Percentiles rank a stretch among this genome's conserved stretches.
These are phyloP conservation scores for Lumnitzera littorea DNA, from an alignment of 345 rosid species.

Conservation along the genomic window DNA sequence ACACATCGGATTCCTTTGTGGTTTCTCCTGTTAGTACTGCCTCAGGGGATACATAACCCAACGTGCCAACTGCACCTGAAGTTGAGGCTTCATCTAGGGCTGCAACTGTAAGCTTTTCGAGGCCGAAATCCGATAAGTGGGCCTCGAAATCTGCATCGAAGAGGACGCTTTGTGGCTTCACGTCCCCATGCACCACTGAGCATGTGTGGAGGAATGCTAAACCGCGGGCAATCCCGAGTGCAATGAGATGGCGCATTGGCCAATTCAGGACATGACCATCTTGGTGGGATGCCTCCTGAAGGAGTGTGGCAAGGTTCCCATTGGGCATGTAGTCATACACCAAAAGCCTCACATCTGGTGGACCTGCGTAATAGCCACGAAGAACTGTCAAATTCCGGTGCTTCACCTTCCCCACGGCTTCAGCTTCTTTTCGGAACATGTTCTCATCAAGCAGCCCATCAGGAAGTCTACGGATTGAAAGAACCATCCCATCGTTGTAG, in stretches of 20 bases:
- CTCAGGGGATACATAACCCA: constrained; percentile 85
- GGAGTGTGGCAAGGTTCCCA: constrained; percentile 84
- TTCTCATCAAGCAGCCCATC: constrained; percentile 57
- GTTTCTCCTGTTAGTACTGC: constrained; percentile 49
- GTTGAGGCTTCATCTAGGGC: constrained; percentile 61
- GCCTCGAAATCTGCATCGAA: constrained; percentile 98
- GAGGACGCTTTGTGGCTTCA: constrained; percentile 87
- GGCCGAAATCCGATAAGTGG: constrained; percentile 81
- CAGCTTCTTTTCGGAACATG: constrained; percentile 79
- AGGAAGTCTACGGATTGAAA: constrained; percentile 68
- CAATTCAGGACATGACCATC: constrained; percentile 97
- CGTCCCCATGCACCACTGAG: constrained; percentile 78
- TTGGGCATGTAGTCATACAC: constrained; percentile 96
- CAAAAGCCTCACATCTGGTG: constrained; percentile 72
- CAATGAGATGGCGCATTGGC: constrained; percentile 99
- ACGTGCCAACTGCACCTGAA: constrained; percentile 47
- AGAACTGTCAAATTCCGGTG: constrained; percentile 83
- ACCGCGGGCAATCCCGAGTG: constrained; percentile 90
- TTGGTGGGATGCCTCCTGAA: constrained; percentile 96
- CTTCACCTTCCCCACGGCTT: constrained; percentile 69
- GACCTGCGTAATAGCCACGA: constrained; percentile 84
- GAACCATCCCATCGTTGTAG: constrained; percentile 87
- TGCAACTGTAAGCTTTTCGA: constrained; percentile 45
- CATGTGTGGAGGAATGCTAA: constrained; percentile 74
- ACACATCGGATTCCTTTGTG: constrained; percentile 73